Conservation (phyloP, 495 filamentous ascomycete species). For the Neurospora sp. region DNA sequence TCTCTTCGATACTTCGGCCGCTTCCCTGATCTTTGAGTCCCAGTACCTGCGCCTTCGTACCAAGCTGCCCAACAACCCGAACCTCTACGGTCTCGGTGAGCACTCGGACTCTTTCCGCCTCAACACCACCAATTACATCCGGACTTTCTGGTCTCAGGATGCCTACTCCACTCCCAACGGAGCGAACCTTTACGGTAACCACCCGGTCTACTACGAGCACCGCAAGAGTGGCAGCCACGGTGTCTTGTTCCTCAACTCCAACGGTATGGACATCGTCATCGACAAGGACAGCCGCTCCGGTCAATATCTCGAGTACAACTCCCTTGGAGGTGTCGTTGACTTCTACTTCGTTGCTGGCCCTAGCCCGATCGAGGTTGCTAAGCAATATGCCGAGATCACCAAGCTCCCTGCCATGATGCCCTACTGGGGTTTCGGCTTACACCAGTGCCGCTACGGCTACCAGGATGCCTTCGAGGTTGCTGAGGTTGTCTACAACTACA, state of each 20-base stretch:
- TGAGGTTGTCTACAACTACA: constrained; percentile 74
- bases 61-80: constrained; percentile 53
- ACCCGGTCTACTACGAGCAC: constrained; percentile 80
- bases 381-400: constrained; percentile 63
- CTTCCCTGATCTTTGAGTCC: constrained; percentile 62
- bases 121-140: constrained; percentile 61
- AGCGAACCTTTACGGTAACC: constrained; percentile 73
- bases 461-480: constrained; percentile 67
- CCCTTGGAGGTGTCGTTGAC: constrained; percentile 69
- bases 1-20: constrained; percentile 69
- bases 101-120: constrained; percentile 64
- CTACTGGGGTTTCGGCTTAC: constrained; percentile 78
- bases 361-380: constrained; percentile 56
- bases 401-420: constrained; percentile 68
- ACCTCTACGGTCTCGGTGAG: constrained; percentile 74
- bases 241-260: constrained; percentile 72
- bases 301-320: constrained; percentile 79
- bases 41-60: constrained; percentile 70
- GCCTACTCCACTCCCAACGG: constrained; percentile 40
- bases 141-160: constrained; percentile 75
- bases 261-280: constrained; percentile 84
- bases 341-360: constrained; percentile 77
- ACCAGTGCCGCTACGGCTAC: constrained; percentile 78
- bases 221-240: constrained; percentile 62
- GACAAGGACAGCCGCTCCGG: constrained; percentile 48